phyloP scores from a whole-genome alignment of 805 yeast species.

The Metschnikowia koreensis region DNA sequence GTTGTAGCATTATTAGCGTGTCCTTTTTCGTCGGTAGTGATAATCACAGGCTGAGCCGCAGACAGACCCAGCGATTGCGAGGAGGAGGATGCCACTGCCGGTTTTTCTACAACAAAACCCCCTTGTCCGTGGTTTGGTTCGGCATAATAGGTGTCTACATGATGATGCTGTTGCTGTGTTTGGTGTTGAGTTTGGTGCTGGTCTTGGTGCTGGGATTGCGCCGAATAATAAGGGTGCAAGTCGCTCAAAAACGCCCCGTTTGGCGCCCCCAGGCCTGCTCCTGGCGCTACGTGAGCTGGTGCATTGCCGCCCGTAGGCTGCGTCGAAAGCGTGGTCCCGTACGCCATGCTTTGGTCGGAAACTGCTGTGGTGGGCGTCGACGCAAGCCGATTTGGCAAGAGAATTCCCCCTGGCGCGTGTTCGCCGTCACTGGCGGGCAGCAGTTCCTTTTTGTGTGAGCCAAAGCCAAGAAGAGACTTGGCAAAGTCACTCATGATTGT shows the following conservation, averaged over 20 bases:
- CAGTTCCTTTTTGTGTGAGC: conserved; percentile 31
- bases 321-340: conserved; percentile 55
- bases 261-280: not conserved
- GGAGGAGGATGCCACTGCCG: conserved; percentile 1
- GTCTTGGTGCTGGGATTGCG: not conserved
- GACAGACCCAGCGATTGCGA: conserved; percentile 12
- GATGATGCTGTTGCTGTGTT: not conserved
- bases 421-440: conserved; percentile 9
- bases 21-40: conserved; percentile 43
- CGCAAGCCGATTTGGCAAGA: conserved; percentile 38
- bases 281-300: conserved; percentile 4
- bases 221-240: conserved; percentile 21
- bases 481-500: conserved; percentile 44
- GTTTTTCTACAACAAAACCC: not conserved
- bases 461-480: conserved; percentile 43
- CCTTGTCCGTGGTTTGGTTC: conserved; percentile 15
- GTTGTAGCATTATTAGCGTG: conserved; percentile 26
- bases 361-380: conserved; percentile 69
- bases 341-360: conserved; percentile 57
- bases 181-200: not conserved
- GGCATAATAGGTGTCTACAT: conserved; percentile 23
- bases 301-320: conserved; percentile 1
- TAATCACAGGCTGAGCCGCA: conserved; percentile 27
- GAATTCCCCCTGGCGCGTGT: conserved; percentile 14
- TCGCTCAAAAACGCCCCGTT: conserved; percentile 14